phyloP scores from a whole-genome alignment of 139 green algal species.

The Chlamydomonas sphaeroides region DNA sequence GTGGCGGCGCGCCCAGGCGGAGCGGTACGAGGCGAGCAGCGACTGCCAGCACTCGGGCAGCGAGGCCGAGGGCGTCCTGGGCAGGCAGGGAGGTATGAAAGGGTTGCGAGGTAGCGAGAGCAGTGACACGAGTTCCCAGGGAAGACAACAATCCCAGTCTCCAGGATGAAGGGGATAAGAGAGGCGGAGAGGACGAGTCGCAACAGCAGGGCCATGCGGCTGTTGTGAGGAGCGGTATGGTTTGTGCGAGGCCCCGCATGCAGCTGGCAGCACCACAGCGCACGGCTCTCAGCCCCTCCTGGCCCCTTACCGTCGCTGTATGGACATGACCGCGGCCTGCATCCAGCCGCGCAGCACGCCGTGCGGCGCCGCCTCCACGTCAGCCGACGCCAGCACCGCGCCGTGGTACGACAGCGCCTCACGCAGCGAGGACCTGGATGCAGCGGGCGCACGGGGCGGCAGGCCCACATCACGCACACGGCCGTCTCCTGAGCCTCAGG shows the following conservation, averaged over 20 bases:
- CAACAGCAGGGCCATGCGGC: too few species aligned
- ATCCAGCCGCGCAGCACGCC: conserved; percentile 35
- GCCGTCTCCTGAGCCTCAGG: too few species aligned
- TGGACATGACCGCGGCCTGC: conserved; percentile 32
- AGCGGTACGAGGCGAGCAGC: conserved; percentile 49
- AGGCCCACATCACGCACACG: too few species aligned
- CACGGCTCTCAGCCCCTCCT: background rate
- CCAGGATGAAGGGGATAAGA: too few species aligned
- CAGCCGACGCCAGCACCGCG: conserved; percentile 19
- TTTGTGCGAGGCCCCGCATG: too few species aligned
- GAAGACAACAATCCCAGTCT: too few species aligned
- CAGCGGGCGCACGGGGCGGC: too few species aligned
- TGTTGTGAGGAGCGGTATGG: background rate
- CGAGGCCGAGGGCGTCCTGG: conserved; percentile 22
- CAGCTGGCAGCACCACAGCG: background rate
- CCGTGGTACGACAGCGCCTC: conserved; percentile 56
- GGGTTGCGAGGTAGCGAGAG: too few species aligned
- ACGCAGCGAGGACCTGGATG: conserved; percentile 46
- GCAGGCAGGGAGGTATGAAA: too few species aligned
- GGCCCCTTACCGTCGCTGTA: conserved; percentile 45
- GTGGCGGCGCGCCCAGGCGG: conserved; percentile 46
- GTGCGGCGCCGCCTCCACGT: conserved; percentile 32
- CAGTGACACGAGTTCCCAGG: too few species aligned
- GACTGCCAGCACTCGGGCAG: conserved; percentile 32
- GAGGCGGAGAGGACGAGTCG: too few species aligned